phyloP scores from a whole-genome alignment of 2,329 filamentous ascomycete species.

The Aspergillus ruber region DNA sequence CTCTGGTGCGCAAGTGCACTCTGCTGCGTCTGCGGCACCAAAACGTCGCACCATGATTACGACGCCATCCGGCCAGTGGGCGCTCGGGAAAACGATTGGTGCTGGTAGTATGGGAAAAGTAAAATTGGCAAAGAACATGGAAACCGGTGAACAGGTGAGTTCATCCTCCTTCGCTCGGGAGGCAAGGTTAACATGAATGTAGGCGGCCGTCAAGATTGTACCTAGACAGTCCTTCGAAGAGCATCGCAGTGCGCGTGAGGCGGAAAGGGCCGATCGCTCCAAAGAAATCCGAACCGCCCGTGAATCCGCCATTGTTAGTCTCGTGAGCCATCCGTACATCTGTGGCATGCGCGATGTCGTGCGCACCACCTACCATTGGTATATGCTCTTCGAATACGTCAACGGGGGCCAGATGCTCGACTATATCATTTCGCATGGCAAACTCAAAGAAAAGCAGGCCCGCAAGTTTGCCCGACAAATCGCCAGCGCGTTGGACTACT shows the following conservation, averaged over 20 bases:
- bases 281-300: conserved; percentile 93
- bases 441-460: conserved; percentile 96
- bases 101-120: conserved; percentile 99
- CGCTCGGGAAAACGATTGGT: conserved; percentile 92
- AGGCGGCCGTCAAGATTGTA: conserved; percentile 97
- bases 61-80: conserved; percentile 86
- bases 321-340: conserved; percentile 91
- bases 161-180: background rate
- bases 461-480: conserved; percentile 97
- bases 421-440: conserved; percentile 97
- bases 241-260: conserved; percentile 62
- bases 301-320: conserved; percentile 91
- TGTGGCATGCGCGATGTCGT: conserved; percentile 94
- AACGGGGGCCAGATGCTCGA: conserved; percentile 99
- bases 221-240: conserved; percentile 86
- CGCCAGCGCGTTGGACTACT: conserved; percentile 92
- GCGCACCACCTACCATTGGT: conserved; percentile 96
- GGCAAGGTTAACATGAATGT: conserved; percentile 8
- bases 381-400: conserved; percentile 99
- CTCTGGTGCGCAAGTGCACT: conserved; percentile 22
- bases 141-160: conserved; percentile 81
- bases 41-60: conserved; percentile 73
- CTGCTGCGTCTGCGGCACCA: conserved; percentile 33
- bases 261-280: conserved; percentile 87
- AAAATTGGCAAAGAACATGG: conserved; percentile 84